Evolutionary conservation across 2,329 filamentous ascomycete species (phyloP).

Genomic region (Pseudopyricularia cyperi): DNA sequence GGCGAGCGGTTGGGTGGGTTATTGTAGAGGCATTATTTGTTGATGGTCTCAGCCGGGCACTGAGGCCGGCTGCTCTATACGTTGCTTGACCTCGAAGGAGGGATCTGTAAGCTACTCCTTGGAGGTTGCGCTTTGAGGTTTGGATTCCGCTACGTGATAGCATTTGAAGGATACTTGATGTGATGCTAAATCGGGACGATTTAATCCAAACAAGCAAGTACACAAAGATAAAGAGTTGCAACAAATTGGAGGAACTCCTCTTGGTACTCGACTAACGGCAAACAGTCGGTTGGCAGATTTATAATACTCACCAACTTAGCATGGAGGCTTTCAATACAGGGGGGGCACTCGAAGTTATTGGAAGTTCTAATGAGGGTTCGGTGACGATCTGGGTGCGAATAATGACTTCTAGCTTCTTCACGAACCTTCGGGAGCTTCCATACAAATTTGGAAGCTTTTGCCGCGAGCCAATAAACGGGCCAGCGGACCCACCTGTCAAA

Average conservation of each 20-base stretch:
- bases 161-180: not conserved
- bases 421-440: not conserved
- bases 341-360: not conserved
- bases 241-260: not conserved
- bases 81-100: not conserved
- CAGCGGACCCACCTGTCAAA: no score
- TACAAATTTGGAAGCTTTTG: not conserved
- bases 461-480: not conserved
- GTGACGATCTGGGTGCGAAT: no score
- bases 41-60: not conserved
- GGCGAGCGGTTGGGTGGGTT: no score
- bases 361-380: not conserved
- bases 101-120: not conserved
- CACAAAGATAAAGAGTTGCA: not conserved
- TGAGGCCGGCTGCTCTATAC: not conserved
- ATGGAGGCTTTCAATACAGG: no score
- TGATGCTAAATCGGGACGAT: no score
- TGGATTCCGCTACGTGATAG: not conserved
- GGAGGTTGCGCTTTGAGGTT: not conserved
- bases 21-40: not conserved
- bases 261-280: no score
- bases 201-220: no score
- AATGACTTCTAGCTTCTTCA: not conserved
- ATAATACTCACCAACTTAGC: no score
- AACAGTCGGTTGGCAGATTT: no score